phyloP scores from a whole-genome alignment of 805 yeast species.

The Metschnikowia amazonensis region DNA sequence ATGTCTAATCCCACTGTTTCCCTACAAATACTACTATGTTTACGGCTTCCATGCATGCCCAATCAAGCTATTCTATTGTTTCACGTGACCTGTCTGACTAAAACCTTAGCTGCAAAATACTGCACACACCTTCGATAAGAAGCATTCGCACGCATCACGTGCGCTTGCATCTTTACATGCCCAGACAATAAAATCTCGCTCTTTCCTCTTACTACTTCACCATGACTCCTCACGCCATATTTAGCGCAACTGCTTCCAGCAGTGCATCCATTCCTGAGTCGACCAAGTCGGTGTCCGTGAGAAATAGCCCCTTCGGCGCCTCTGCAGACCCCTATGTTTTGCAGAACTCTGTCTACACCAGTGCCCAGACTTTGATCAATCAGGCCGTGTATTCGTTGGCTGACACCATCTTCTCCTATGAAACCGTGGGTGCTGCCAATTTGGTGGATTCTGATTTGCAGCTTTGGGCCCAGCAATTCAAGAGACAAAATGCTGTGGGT shows the following conservation, averaged over 20 bases:
- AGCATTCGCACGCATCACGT: slow-evolving; percentile 12
- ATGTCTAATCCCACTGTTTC: too few species aligned
- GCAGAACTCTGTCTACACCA: slow-evolving; percentile 47
- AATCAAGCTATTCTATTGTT: too few species aligned
- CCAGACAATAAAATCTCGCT: not conserved
- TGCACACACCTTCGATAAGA: not conserved
- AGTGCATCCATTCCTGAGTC: slow-evolving; percentile 7
- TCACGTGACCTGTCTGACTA: not conserved
- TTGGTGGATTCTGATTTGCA: slow-evolving; percentile 56
- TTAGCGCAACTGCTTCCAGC: slow-evolving; percentile 2
- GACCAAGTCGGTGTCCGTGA: slow-evolving; percentile 12
- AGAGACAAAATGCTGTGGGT: slow-evolving; percentile 48
- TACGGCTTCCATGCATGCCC: too few species aligned
- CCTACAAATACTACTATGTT: too few species aligned
- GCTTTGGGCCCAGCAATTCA: slow-evolving; percentile 54
- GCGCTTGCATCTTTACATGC: slow-evolving; percentile 12
- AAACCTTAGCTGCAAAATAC: slow-evolving; percentile 2
- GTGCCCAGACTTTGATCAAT: slow-evolving; percentile 51
- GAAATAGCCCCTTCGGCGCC: slow-evolving; percentile 53
- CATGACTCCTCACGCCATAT: slow-evolving; percentile 14
- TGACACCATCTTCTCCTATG: slow-evolving; percentile 62
- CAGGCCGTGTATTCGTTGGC: slow-evolving; percentile 52
- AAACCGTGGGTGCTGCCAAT: slow-evolving; percentile 52
- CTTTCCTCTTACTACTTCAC: not conserved
- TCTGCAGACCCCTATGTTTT: slow-evolving; percentile 54